A percentile compares a stretch with the other conserved stretches of the same genome.
These are phyloP conservation scores for Passalora sequoiae DNA, from an alignment of 2,329 filamentous ascomycete genomes.

Conservation along the genomic window DNA sequence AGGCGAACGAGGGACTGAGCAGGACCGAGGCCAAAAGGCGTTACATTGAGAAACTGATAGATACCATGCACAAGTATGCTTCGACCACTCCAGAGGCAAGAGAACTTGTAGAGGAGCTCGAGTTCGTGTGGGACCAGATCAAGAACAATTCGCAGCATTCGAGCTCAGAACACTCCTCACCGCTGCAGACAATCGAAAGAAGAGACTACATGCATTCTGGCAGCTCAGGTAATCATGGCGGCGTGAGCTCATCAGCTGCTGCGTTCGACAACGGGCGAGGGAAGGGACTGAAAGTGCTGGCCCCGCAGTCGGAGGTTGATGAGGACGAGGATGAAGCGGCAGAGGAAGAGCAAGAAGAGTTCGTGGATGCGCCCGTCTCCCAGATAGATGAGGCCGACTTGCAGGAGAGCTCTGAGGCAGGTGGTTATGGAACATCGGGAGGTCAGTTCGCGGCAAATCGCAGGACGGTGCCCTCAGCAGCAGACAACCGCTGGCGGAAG, in stretches of 20 bases:
- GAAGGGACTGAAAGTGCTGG: constrained; percentile 55
- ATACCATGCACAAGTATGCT: constrained; percentile 95
- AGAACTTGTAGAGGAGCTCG: constrained; percentile 87
- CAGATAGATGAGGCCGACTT: constrained; percentile 38
- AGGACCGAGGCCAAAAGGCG: constrained; percentile 89
- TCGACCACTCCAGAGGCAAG: constrained; percentile 76
- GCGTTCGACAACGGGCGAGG: constrained; percentile 23
- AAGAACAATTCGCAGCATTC: constrained; percentile 58
- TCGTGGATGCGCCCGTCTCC: constrained; percentile 46
- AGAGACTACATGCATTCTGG: constrained; percentile 30
- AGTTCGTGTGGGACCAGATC: constrained; percentile 99
- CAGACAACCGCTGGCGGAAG: constrained; percentile 64
- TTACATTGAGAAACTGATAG: constrained; percentile 90
- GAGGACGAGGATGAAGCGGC: constrained; percentile 32
- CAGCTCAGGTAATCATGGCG: constrained; percentile 24
- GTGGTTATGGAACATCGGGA: constrained; percentile 9
- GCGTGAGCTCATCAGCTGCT: constrained; percentile 25
- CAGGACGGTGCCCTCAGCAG: constrained; percentile 14
- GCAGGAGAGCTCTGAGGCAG: constrained; percentile 17
- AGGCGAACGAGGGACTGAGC: constrained; percentile 73
- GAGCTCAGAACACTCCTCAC: constrained; percentile 28
- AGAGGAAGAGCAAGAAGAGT: constrained; percentile 42
- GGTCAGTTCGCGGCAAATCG: constrained; percentile 14
- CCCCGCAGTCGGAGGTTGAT: constrained; percentile 72
- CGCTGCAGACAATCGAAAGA: constrained; percentile 31